Evolutionary conservation across 2,329 filamentous ascomycete species (phyloP), one percentile per base, ranked within the genome.

Genomic region (Ampelomyces quisqualis): DNA sequence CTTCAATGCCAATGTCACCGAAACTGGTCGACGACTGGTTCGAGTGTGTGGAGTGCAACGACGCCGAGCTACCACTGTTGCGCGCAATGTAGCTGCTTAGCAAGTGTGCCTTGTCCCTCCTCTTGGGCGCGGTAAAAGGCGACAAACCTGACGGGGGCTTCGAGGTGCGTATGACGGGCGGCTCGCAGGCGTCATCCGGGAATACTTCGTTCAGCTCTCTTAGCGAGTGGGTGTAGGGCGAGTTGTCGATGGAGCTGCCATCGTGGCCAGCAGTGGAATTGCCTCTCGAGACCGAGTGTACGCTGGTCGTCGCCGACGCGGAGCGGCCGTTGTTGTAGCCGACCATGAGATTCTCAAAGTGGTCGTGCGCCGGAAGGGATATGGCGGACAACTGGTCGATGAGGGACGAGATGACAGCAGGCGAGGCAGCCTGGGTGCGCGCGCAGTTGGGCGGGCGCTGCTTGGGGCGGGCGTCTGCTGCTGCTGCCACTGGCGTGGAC

Each of bases 121-220:
- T 67, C 19, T 60, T 63, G 73, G 80, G 77, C 0, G 83, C 79
- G n/a, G 85, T 89, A 36, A 87, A 70, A 13, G 82, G 71, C 18
- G 86, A 90, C 57, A 83, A 81, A 38, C 86, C 87, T 35, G 86
- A 88, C 0, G 87, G 87, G 6, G 84, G 85, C 65, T 90, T 90
- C 21, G 88, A 81, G 21, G 90, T 95, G 50, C 85, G 84, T 55
- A 94, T 79, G 39, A 91, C 79, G 13, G 90, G 89, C 9, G 88
- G 71, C 46, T 76, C 72, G 21, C 78, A 79, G 28, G 77, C 77
- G 69, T 81, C 77, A 62, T 81, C 77, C 23, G 75, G 70, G 49
- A 75, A 73, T 38, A 76, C 49, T 51, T 73, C 71, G 34, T 73
- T 69, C 23, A 67, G 74, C 37, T 75, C 74, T 21, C 75, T 70